phyloP scores from a whole-genome alignment of 257 asterid genomes.

The Gentiana straminea region DNA sequence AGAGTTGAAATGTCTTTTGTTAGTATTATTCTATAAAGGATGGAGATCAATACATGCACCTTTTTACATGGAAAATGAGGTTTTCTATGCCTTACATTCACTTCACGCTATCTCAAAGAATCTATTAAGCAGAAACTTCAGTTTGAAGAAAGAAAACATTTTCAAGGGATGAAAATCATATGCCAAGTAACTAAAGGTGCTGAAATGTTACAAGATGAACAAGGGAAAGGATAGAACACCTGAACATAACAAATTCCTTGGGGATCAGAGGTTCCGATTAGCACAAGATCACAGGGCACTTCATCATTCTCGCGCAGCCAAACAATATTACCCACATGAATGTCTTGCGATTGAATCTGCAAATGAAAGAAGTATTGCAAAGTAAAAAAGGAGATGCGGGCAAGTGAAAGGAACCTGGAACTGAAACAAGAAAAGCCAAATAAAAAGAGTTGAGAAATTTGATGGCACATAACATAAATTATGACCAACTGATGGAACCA shows the following conservation, averaged over 20 bases:
- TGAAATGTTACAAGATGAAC: slow-evolving; percentile 2
- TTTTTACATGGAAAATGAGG: too few relatives aligned
- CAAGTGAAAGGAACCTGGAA: background rate
- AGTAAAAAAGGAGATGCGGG: slow-evolving; percentile 2
- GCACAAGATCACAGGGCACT: slow-evolving; percentile 93
- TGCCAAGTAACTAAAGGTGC: background rate
- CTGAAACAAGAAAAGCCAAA: background rate
- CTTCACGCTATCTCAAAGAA: background rate
- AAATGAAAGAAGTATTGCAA: slow-evolving; percentile 13
- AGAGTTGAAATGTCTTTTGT: too few relatives aligned
- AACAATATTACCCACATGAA: slow-evolving; percentile 80
- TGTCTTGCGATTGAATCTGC: slow-evolving; percentile 87
- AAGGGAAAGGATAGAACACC: slow-evolving; percentile 37
- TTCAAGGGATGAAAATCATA: too few relatives aligned
- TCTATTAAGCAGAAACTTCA: background rate
- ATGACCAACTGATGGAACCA: background rate
- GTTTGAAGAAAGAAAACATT: too few relatives aligned
- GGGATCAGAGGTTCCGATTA: slow-evolving; percentile 92
- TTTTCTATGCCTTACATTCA: too few relatives aligned
- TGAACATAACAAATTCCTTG: slow-evolving; percentile 86
- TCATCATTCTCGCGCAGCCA: slow-evolving; percentile 99
- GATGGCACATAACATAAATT: background rate
- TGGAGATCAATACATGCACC: too few relatives aligned
- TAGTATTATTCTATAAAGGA: too few relatives aligned
- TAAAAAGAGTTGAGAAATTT: background rate